These are phyloP conservation scores for Piper betle DNA, from an alignment of 164 flowering plant species.

Conservation along the genomic window DNA sequence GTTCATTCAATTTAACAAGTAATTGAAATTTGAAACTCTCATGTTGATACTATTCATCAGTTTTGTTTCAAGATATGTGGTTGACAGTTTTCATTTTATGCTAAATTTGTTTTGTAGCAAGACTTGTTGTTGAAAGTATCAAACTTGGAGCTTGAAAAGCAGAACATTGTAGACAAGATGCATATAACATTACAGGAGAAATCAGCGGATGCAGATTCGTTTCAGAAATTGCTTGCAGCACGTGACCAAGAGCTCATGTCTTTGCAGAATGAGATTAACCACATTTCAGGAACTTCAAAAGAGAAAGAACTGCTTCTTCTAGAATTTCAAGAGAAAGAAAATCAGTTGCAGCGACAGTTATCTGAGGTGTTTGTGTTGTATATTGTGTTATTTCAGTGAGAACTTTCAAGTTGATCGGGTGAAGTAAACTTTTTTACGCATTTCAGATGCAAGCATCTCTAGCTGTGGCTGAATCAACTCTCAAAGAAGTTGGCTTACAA, in stretches of 20 bases:
- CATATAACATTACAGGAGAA: constrained; percentile 36
- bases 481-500: constrained; percentile 65
- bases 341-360: constrained; percentile 48
- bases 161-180: constrained; percentile 36
- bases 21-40: background rate
- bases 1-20: background rate
- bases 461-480: constrained; percentile 48
- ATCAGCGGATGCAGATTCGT: constrained; percentile 33
- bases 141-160: constrained; percentile 45
- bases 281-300: constrained; percentile 35
- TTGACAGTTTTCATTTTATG: constrained; percentile 3
- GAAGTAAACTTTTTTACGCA: background rate
- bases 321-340: constrained; percentile 36
- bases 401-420: background rate
- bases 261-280: constrained; percentile 39
- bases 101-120: constrained; percentile 45
- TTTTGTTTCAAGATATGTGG: background rate
- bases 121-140: constrained; percentile 43
- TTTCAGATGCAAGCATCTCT: constrained; percentile 53
- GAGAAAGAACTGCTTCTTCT: constrained; percentile 52
- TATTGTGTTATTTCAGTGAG: background rate
- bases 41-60: background rate
- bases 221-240: constrained; percentile 38
- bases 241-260: constrained; percentile 30
- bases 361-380: constrained; percentile 35